These are phyloP conservation scores for Kwoniella bestiolae DNA, from an alignment of 768 basidiomycete genomes.

Conservation along the genomic window DNA sequence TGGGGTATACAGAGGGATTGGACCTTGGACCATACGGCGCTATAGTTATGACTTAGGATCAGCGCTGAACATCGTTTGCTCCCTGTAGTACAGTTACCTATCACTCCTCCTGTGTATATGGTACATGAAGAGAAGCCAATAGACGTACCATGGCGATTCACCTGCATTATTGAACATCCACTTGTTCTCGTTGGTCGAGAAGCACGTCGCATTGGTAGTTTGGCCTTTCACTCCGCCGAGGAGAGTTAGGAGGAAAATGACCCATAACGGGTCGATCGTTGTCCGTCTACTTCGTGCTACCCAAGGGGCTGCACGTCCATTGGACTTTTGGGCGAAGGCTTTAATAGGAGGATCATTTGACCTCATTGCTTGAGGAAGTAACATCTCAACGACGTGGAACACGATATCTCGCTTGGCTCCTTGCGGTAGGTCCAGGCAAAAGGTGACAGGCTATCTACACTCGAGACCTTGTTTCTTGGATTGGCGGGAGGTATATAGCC, in stretches of 20 bases:
- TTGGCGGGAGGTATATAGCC: too few relatives aligned
- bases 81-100: too few relatives aligned
- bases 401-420: too few relatives aligned
- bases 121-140: too few relatives aligned
- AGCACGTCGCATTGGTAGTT: conserved; percentile 40
- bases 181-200: conserved; percentile 20
- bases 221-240: conserved; percentile 19
- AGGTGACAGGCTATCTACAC: too few relatives aligned
- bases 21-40: conserved; percentile 44
- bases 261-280: not conserved
- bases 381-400: too few relatives aligned
- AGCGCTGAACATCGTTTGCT: not conserved
- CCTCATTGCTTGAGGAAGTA: not conserved
- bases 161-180: conserved; percentile 42
- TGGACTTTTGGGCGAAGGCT: too few relatives aligned
- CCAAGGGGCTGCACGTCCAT: too few relatives aligned
- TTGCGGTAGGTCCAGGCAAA: too few relatives aligned
- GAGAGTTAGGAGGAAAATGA: not conserved
- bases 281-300: not conserved
- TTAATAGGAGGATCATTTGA: not conserved
- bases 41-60: conserved; percentile 1
- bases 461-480: too few relatives aligned
- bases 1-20: conserved; percentile 45
- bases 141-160: conserved; percentile 49
- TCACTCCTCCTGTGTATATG: too few relatives aligned